Base-by-base conservation (phyloP, 257 asterid genomes). In the Nicotiana tabacum region DNA sequence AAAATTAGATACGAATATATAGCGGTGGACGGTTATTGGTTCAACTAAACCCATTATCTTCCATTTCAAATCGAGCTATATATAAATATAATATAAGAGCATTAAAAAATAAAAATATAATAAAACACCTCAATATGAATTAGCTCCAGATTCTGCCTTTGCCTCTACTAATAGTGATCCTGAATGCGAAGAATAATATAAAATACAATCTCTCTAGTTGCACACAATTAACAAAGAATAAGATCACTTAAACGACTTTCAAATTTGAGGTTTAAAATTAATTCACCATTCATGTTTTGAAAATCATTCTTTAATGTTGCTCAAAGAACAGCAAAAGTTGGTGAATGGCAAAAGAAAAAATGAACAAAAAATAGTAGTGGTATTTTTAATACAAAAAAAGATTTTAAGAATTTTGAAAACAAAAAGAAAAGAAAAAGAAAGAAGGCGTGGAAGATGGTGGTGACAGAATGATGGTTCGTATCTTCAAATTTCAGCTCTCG, bases 371-470 rank as follows among this genome's bases (percentile, higher is more conserved):
- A 12, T 69, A 12, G 4, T 66, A 39, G 10, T 43, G 6, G 11
- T 13, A 53, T 46, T 43, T 46, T 27, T 33, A 78, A 11, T 78
- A 78, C 18, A 76, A 24, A 17, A 24, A 27, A 24, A 46, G n/a
- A 18, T 3, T 30, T 18, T 0, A 35, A 12, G 33, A 56, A 17
- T 32, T 18, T 1, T 12, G 57, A 27, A 70, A 78, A 58, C 0
- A 18, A 33, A 32, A 35, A 39, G 11, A 37, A 21, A 48, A 5
- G 32, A n/a, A 37, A 61, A 46, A 24, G 37, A 37, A 35, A 61
- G 58, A 29, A 35, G 39, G 82, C 57, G 61, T 61, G 82, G 72
- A 79, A 61, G 77, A 68, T 5, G 77, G 77, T 68, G 77, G 77
- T n/a, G 77, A 65, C 82, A 79, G 2, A 61, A 79, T 79, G 70